Evolutionary conservation across 202 grass and related monocot genomes (phyloP), one percentile per base, ranked within the genome.

Genomic region (Tripidium arundinaceum): DNA sequence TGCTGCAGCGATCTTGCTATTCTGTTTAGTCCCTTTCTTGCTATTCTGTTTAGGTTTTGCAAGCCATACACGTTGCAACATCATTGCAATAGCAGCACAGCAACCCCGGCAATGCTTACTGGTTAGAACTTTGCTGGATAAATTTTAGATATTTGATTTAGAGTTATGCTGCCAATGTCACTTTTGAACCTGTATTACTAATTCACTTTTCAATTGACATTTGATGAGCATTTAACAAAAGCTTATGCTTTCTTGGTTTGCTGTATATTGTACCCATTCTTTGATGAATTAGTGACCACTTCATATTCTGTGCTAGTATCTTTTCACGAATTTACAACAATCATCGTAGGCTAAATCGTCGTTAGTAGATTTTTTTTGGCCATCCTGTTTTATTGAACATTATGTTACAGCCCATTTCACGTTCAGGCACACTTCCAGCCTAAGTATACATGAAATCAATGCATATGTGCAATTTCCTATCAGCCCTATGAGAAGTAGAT

Each of bases 381-480:
- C 38, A 10, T 37, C 31, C 41, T 66, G 39, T 64, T 84, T 77
- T 11, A 16, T 69, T 84, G 9, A 65, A 58, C 72, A 72, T 49
- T 52, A 68, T 55, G 14, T 76, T 85, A 68, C 87, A 78, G 4
- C 41, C 28, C 29, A 73, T 67, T 42, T 14, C 60, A 41, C 72
- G 49, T 72, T 67, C 47, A 73, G 83, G 18, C 55, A 74, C 66
- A 63, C 29, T 52, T 82, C 59, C 16, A 46, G 50, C 83, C 62
- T 72, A 79, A 86, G 77, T 83, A 70, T 86, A 89, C 87, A 86
- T 14, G 67, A 61, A 84, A 79, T 70, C 47, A 58, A 79, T 83
- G 76, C 68, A n/a, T 72, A 89, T 89, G 78, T 89, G 78, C 49
- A 78, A 62, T 87, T 84, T 45, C 37, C 84, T 88, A 77, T 46